phyloP scores from a whole-genome alignment of 2,329 filamentous ascomycete genomes.

The Thelonectria rubi region DNA sequence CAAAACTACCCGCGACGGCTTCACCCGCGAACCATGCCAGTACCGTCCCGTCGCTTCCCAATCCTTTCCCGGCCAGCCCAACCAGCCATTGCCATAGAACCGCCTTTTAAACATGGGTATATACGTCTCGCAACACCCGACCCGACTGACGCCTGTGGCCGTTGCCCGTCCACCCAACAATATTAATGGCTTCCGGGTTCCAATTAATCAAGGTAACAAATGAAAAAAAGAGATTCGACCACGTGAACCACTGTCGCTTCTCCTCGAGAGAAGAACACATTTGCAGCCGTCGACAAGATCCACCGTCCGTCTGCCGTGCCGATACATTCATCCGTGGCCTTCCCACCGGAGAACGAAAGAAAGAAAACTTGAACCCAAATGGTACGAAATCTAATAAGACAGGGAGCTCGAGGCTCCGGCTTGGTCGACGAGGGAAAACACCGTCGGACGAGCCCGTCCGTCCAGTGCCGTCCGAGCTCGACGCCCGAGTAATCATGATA shows the following conservation, averaged over 20 bases:
- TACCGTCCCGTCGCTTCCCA: slow-evolving; percentile 14
- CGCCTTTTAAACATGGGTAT: slow-evolving; percentile 45
- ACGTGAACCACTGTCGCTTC: slow-evolving; percentile 24
- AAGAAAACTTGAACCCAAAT: slow-evolving; percentile 22
- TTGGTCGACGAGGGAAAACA: slow-evolving; percentile 19
- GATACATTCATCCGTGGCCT: slow-evolving; percentile 27
- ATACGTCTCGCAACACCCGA: slow-evolving; percentile 42
- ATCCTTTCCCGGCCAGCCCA: slow-evolving; percentile 19
- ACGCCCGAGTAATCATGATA: slow-evolving; percentile 31
- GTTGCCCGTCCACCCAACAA: slow-evolving; percentile 22
- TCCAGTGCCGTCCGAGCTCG: slow-evolving; percentile 23
- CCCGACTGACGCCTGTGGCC: slow-evolving; percentile 8
- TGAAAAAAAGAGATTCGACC: slow-evolving; percentile 28
- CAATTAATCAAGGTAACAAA: slow-evolving; percentile 25
- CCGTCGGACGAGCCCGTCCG: slow-evolving; percentile 15
- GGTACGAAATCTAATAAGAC: slow-evolving; percentile 35
- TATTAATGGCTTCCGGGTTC: slow-evolving; percentile 37
- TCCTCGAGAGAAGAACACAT: slow-evolving; percentile 22
- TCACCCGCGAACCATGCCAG: slow-evolving; percentile 9
- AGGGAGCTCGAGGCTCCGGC: slow-evolving; percentile 26
- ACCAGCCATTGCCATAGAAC: slow-evolving; percentile 15
- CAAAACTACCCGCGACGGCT: slow-evolving; percentile 13
- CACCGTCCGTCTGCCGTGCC: slow-evolving; percentile 29
- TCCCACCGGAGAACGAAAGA: slow-evolving; percentile 24
- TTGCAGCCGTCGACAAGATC: slow-evolving; percentile 24